Conservation (phyloP, 495 filamentous ascomycete species). For the Zalerion maritima region DNA sequence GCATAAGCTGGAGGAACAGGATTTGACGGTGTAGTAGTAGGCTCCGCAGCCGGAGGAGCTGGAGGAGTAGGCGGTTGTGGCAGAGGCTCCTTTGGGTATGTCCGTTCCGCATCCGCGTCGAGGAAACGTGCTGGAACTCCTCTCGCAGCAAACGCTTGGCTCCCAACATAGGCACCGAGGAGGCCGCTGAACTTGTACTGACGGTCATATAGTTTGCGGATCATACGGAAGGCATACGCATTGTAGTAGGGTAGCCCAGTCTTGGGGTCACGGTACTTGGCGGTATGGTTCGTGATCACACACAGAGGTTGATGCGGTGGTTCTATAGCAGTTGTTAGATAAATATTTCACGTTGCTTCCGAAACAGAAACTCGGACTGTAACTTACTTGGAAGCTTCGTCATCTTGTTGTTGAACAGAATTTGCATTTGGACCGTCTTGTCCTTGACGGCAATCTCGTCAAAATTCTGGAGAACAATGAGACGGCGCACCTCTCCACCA, state of each 20-base stretch:
- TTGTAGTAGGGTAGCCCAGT: constrained; percentile 67
- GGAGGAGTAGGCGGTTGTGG: constrained; percentile 13
- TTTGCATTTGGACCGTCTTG: constrained; percentile 37
- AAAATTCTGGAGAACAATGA: constrained; percentile 43
- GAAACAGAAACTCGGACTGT: neutral
- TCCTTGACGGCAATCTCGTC: constrained; percentile 38
- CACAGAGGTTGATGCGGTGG: constrained; percentile 40
- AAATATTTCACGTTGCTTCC: too few relatives aligned
- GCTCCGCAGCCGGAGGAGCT: too few relatives aligned
- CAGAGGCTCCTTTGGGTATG: constrained; percentile 2
- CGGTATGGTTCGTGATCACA: constrained; percentile 65
- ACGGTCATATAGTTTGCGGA: constrained; percentile 46
- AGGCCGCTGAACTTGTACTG: constrained; percentile 64
- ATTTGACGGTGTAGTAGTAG: too few relatives aligned
- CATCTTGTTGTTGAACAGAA: constrained; percentile 39
- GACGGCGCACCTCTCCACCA: constrained; percentile 28
- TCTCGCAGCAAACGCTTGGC: constrained; percentile 38
- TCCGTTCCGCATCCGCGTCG: constrained; percentile 21
- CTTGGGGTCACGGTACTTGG: constrained; percentile 59
- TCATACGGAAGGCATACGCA: constrained; percentile 57
- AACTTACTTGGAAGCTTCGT: constrained; percentile 35
- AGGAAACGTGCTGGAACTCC: constrained; percentile 59
- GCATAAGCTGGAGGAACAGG: too few relatives aligned
- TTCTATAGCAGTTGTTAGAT: constrained; percentile 20
- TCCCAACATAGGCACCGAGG: constrained; percentile 61